phyloP scores from a whole-genome alignment of 352 stramenopile species.

The Phytophthora podocarpi region DNA sequence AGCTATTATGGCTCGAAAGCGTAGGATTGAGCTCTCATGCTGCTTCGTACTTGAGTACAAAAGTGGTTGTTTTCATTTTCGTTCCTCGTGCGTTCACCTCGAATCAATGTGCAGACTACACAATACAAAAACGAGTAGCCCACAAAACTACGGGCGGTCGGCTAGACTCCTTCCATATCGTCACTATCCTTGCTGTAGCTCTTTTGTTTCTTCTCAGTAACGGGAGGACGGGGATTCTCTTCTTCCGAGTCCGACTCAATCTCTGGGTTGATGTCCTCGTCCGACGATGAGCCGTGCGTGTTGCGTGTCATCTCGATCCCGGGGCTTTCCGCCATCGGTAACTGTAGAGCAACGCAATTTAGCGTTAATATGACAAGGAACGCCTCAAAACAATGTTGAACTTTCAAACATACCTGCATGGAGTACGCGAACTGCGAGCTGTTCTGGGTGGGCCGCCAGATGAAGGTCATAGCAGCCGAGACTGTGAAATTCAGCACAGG shows the following conservation, averaged over 20 bases:
- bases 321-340: conserved; percentile 73
- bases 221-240: conserved; percentile 50
- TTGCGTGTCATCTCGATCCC: conserved; percentile 69
- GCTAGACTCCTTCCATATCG: conserved; percentile 56
- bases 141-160: conserved; percentile 5
- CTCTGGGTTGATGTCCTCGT: conserved; percentile 62
- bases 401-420: conserved; percentile 59
- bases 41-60: too few species aligned
- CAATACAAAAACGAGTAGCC: conserved; percentile 27
- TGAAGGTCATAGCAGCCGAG: conserved; percentile 87
- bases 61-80: too few species aligned
- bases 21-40: not conserved
- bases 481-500: conserved; percentile 92
- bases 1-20: conserved; percentile 5
- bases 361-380: conserved; percentile 32
- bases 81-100: not conserved
- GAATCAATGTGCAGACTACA: conserved; percentile 10
- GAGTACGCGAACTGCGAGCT: conserved; percentile 88
- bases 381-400: not conserved
- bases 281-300: conserved; percentile 53
- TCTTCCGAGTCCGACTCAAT: conserved; percentile 69
- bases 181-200: conserved; percentile 47
- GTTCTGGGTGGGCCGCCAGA: conserved; percentile 89
- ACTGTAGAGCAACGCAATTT: conserved; percentile 28
- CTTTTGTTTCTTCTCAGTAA: conserved; percentile 47